Evolutionary conservation across 2,329 filamentous ascomycete species (phyloP), one percentile per base, ranked within the genome.

Genomic region (Microdochium trichocladiopsis): DNA sequence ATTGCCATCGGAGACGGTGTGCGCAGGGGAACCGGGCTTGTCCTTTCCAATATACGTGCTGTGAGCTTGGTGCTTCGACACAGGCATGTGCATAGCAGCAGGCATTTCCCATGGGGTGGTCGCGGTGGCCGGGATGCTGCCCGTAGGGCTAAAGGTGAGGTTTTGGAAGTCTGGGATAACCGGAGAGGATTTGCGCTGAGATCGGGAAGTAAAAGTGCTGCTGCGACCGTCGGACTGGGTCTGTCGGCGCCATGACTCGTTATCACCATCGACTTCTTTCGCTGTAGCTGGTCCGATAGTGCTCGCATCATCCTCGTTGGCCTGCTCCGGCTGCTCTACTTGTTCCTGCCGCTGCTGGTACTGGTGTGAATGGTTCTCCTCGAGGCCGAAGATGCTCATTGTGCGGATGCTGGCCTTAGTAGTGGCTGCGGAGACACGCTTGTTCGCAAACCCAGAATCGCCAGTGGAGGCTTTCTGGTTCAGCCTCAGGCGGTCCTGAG

Each of bases 151-250:
- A 57, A 60, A 61, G 11, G 61, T 62, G 12, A 67, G 69, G 24
- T 64, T 67, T 49, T 69, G 68, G 14, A 63, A 53, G 1, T 55
- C 52, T 8, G 77, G 76, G 45, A 81, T 65, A 2, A 80, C 68
- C 2, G 75, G 76, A 16, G 78, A 81, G 2, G 77, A 80, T 49
- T 69, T 71, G 18, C 76, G 72, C 57, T 74, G 72, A 18, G 59
- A 60, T 65, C 62, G 50, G 60, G 50, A 25, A 62, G 52, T 47
- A 28, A 23, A 9, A 37, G 18, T 28, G 50, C 31, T 51, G 52
- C 49, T 22, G 37, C 54, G 45, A 50, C 50, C 41, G 56, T 56
- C 16, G 58, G 56, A 14, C 47, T 33, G 4, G 58, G 52, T 48
- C 70, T 64, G n/a, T 61, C 69, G 6, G 69, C 67, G 58, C 71